A percentile compares a stretch with the other conserved stretches of the same genome.
phyloP scores from a whole-genome alignment of 306 rosid genomes.

The Adenanthera pavonina region DNA sequence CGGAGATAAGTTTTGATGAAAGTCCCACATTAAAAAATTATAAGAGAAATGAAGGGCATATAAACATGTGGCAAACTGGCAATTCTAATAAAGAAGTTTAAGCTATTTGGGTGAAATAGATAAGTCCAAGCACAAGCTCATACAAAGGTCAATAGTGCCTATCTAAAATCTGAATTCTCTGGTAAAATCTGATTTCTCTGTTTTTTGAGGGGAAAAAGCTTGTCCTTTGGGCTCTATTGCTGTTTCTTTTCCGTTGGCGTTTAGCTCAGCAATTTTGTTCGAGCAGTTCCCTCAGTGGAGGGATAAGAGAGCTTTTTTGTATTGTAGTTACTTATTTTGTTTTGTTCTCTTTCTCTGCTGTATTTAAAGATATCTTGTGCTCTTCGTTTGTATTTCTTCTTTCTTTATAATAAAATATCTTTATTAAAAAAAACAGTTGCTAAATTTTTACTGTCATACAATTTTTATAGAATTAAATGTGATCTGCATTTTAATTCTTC shows the following conservation, averaged over 20 bases:
- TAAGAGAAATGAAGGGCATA: no score
- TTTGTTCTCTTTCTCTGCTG: not conserved
- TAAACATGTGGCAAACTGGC: no score
- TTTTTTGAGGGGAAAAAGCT: not conserved
- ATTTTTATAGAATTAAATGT: constrained; percentile 35
- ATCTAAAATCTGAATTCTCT: no score
- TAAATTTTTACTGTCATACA: constrained; percentile 11
- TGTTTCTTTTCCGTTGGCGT: not conserved
- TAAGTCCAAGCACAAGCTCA: no score
- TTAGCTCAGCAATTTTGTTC: not conserved
- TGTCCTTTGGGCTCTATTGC: not conserved
- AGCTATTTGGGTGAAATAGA: no score
- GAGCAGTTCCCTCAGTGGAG: not conserved
- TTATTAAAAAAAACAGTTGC: not conserved
- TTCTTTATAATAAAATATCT: not conserved
- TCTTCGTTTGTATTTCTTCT: not conserved
- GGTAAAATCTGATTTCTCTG: not conserved
- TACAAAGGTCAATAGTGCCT: no score
- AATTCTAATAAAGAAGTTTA: no score
- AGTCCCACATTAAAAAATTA: no score
- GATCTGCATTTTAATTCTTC: constrained; percentile 30
- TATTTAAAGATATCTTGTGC: constrained; percentile 1
- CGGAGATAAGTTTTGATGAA: not conserved
- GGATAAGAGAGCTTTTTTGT: not conserved
- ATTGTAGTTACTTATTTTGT: not conserved